Conservation (phyloP, 345 rosid species). For the Gossypium turneri region DNA sequence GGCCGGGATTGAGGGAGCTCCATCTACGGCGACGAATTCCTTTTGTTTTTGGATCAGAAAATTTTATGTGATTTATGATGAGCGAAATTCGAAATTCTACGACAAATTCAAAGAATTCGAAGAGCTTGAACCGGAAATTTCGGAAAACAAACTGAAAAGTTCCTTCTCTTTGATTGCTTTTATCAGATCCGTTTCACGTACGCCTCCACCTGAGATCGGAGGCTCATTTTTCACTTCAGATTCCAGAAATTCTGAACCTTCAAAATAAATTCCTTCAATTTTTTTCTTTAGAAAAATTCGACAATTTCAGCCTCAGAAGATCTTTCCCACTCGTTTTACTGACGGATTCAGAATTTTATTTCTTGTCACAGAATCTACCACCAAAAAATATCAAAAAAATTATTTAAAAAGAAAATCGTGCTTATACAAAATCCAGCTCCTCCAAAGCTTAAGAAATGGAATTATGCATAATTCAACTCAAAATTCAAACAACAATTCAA, state of each 20-base stretch:
- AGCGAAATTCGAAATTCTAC: slow-evolving; percentile 9
- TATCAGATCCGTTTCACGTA: slow-evolving; percentile 39
- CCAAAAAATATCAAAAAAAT: background rate
- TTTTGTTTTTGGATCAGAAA: slow-evolving; percentile 11
- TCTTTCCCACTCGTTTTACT: slow-evolving; percentile 3
- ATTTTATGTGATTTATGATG: background rate
- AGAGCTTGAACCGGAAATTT: background rate
- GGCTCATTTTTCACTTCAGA: slow-evolving; percentile 18
- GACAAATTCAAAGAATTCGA: slow-evolving; percentile 11
- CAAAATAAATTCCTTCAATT: background rate
- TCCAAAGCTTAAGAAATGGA: slow-evolving; percentile 8
- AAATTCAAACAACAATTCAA: slow-evolving; percentile 17
- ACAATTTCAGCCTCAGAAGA: background rate
- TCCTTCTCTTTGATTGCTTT: background rate
- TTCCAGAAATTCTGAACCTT: background rate
- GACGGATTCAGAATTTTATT: background rate
- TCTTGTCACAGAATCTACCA: slow-evolving; percentile 21
- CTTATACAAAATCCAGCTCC: slow-evolving; percentile 19
- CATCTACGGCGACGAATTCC: slow-evolving; percentile 32
- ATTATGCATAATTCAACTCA: slow-evolving; percentile 34
- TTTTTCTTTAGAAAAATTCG: background rate
- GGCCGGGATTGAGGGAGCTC: slow-evolving; percentile 86
- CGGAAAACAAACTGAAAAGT: background rate
- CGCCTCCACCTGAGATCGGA: slow-evolving; percentile 33
- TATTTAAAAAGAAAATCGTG: background rate